Evolutionary conservation across 768 basidiomycete genomes (phyloP).

Genomic region (Pleurotus djamor): DNA sequence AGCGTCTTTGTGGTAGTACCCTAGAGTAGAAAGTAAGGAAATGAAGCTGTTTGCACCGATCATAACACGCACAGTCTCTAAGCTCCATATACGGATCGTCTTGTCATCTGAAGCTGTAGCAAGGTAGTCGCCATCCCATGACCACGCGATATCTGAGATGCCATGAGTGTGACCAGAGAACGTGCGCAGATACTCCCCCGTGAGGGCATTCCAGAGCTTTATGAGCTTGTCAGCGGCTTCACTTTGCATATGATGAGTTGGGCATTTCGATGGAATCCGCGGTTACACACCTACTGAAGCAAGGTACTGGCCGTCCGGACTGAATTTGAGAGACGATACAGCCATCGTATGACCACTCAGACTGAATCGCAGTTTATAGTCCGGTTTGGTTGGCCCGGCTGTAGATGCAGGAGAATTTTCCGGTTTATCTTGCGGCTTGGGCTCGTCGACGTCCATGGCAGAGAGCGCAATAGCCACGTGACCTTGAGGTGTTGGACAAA

Average conservation of each 20-base stretch:
- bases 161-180: slow-evolving; percentile 76
- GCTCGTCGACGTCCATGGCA: not conserved
- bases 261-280: slow-evolving; percentile 12
- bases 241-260: slow-evolving; percentile 29
- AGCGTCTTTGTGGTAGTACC: slow-evolving; percentile 63
- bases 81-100: slow-evolving; percentile 82
- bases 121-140: slow-evolving; percentile 74
- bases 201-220: slow-evolving; percentile 77
- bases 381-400: slow-evolving; percentile 24
- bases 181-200: slow-evolving; percentile 72
- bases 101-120: slow-evolving; percentile 96
- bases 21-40: slow-evolving; percentile 28
- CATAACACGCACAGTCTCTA: slow-evolving; percentile 49
- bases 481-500: not conserved
- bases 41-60: slow-evolving; percentile 3
- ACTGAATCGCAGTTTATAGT: slow-evolving; percentile 58
- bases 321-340: slow-evolving; percentile 87
- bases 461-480: not conserved
- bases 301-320: slow-evolving; percentile 76
- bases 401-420: not conserved
- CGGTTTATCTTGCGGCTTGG: not conserved
- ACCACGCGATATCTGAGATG: slow-evolving; percentile 91
- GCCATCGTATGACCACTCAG: slow-evolving; percentile 82
- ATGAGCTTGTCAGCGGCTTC: slow-evolving; percentile 82
- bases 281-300: slow-evolving; percentile 75